These are phyloP conservation scores for Botrytis elliptica DNA, from an alignment of 2,329 filamentous ascomycete species.

Conservation along the genomic window DNA sequence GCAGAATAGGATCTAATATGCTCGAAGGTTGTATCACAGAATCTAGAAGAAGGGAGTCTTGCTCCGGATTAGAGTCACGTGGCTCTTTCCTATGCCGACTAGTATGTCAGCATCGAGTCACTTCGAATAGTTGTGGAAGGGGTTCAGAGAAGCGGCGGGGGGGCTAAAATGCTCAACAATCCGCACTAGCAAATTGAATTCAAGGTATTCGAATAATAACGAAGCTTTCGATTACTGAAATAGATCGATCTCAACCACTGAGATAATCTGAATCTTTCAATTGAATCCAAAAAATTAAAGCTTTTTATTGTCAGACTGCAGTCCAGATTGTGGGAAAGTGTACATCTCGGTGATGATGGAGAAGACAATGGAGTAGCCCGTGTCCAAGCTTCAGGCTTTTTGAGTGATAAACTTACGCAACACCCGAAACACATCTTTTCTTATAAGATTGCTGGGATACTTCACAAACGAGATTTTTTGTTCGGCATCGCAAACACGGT, in stretches of 20 bases:
- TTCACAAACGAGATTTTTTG: constrained; percentile 25
- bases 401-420: neutral
- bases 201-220: too few species aligned
- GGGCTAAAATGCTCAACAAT: too few species aligned
- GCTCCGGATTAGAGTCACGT: neutral
- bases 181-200: neutral
- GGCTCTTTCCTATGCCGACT: neutral
- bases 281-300: neutral
- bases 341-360: neutral
- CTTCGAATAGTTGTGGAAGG: neutral
- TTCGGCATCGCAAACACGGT: constrained; percentile 27
- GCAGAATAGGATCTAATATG: neutral
- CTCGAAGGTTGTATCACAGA: neutral
- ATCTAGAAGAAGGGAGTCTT: neutral
- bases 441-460: neutral
- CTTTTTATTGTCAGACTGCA: neutral
- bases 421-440: neutral
- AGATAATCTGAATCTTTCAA: neutral
- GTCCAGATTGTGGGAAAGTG: neutral
- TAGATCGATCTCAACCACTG: neutral
- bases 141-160: neutral
- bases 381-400: neutral
- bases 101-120: neutral
- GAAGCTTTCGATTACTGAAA: too few species aligned
- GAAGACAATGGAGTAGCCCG: neutral